Conservation (phyloP, 2,329 filamentous ascomycete genomes). For the Penicillium sp. region DNA sequence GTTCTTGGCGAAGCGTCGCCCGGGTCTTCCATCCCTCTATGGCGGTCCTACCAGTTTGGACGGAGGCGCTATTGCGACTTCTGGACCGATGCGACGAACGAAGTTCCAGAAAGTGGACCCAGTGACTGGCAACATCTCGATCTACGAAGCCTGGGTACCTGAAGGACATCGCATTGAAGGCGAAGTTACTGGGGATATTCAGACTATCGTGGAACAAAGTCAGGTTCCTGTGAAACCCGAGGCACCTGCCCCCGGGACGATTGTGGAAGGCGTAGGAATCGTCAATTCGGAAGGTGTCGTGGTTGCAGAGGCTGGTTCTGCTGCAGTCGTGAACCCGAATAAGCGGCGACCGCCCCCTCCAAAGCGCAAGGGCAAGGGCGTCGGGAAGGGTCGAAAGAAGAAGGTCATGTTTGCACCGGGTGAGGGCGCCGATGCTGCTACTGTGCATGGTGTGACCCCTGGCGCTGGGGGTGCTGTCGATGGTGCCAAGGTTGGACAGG, state of each 20-base stretch:
- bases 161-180: constrained; percentile 81
- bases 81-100: constrained; percentile 71
- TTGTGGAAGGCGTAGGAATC: constrained; percentile 62
- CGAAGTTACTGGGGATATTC: constrained; percentile 69
- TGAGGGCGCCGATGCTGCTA: constrained; percentile 43
- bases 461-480: constrained; percentile 42
- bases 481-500: constrained; percentile 50
- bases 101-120: constrained; percentile 79
- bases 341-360: constrained; percentile 73
- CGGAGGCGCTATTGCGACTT: constrained; percentile 32
- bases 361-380: constrained; percentile 79
- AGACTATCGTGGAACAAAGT: constrained; percentile 49
- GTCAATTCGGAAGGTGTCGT: constrained; percentile 66
- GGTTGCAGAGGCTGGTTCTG: constrained; percentile 54
- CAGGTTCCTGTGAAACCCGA: constrained; percentile 39
- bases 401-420: constrained; percentile 63
- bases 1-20: constrained; percentile 65
- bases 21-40: constrained; percentile 61
- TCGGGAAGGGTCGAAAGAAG: constrained; percentile 77
- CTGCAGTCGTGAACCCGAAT: constrained; percentile 52
- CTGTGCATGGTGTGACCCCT: constrained; percentile 42
- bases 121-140: constrained; percentile 75
- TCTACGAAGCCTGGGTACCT: constrained; percentile 80
- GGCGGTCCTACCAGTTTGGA: constrained; percentile 34
- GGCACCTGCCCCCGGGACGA: constrained; percentile 59